These are phyloP conservation scores for Penicillium lagena DNA, from an alignment of 495 filamentous ascomycete species.

Conservation along the genomic window DNA sequence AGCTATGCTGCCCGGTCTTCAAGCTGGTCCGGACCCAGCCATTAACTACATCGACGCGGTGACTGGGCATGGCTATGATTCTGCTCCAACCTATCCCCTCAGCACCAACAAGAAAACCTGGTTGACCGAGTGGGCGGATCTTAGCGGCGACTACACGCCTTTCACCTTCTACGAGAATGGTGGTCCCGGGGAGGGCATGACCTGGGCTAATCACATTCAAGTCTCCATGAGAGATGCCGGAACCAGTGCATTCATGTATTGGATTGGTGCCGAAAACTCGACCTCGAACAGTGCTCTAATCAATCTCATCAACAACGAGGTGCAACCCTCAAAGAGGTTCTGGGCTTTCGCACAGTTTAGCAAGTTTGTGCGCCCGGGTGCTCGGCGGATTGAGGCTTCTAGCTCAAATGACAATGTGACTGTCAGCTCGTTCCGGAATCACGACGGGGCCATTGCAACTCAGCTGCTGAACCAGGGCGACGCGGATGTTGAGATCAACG, in stretches of 20 bases:
- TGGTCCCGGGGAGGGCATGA: slow-evolving; percentile 41
- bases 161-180: slow-evolving; percentile 41
- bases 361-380: slow-evolving; percentile 40
- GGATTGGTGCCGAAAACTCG: slow-evolving; percentile 28
- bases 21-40: slow-evolving; percentile 27
- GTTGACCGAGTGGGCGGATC: slow-evolving; percentile 47
- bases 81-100: slow-evolving; percentile 27
- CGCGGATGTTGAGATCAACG: slow-evolving; percentile 1
- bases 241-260: slow-evolving; percentile 45
- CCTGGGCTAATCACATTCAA: slow-evolving; percentile 51
- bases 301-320: slow-evolving; percentile 27
- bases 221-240: slow-evolving; percentile 34
- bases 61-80: slow-evolving; percentile 44
- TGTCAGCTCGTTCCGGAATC: slow-evolving; percentile 42
- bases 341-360: slow-evolving; percentile 48
- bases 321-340: slow-evolving; percentile 34
- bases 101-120: slow-evolving; percentile 25
- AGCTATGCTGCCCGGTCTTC: slow-evolving; percentile 32
- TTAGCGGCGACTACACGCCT: slow-evolving; percentile 30
- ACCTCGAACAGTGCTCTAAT: slow-evolving; percentile 34
- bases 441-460: slow-evolving; percentile 35
- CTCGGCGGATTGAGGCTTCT: slow-evolving; percentile 31
- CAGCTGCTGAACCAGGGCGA: slow-evolving; percentile 39
- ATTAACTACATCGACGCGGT: slow-evolving; percentile 29
- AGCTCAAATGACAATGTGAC: slow-evolving; percentile 23